A percentile compares a stretch with the other conserved stretches of the same genome.
phyloP scores from a whole-genome alignment of 306 rosid species.

The Prunus salicina region DNA sequence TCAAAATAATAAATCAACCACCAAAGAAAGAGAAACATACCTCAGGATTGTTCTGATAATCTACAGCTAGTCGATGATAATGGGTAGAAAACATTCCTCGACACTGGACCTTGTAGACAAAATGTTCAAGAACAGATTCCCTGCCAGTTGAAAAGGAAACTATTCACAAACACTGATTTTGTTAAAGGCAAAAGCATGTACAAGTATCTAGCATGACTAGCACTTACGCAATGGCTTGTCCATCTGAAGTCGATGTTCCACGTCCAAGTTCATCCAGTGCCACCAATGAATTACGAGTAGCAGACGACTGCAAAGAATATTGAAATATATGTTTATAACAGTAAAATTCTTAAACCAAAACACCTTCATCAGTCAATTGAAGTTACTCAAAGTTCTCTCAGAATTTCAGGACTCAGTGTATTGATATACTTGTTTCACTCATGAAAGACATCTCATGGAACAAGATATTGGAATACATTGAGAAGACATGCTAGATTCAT shows the following conservation, averaged over 20 bases:
- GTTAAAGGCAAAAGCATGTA: slow-evolving; percentile 10
- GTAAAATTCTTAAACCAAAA: slow-evolving; percentile 9
- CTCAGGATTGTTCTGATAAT: slow-evolving; percentile 60
- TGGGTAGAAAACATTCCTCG: slow-evolving; percentile 91
- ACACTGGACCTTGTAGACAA: slow-evolving; percentile 76
- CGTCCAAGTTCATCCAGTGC: slow-evolving; percentile 98
- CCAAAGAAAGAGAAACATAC: slow-evolving; percentile 32
- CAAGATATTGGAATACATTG: not conserved
- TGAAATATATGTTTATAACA: slow-evolving; percentile 14
- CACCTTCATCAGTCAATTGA: not conserved
- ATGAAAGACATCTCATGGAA: not conserved
- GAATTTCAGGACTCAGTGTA: not conserved
- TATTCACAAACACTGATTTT: slow-evolving; percentile 7
- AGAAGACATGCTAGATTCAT: not conserved
- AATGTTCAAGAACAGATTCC: slow-evolving; percentile 80
- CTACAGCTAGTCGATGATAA: slow-evolving; percentile 77
- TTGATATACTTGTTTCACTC: not conserved
- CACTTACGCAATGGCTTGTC: slow-evolving; percentile 96
- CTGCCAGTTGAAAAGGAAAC: slow-evolving; percentile 42
- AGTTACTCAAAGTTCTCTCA: not conserved
- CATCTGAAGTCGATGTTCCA: slow-evolving; percentile 97
- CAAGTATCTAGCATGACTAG: slow-evolving; percentile 15
- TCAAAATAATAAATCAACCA: slow-evolving; percentile 9
- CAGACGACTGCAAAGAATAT: slow-evolving; percentile 62
- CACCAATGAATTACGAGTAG: slow-evolving; percentile 77